These are phyloP conservation scores for Colletotrichum sp. DNA, from an alignment of 2,329 filamentous ascomycete genomes.

Conservation along the genomic window DNA sequence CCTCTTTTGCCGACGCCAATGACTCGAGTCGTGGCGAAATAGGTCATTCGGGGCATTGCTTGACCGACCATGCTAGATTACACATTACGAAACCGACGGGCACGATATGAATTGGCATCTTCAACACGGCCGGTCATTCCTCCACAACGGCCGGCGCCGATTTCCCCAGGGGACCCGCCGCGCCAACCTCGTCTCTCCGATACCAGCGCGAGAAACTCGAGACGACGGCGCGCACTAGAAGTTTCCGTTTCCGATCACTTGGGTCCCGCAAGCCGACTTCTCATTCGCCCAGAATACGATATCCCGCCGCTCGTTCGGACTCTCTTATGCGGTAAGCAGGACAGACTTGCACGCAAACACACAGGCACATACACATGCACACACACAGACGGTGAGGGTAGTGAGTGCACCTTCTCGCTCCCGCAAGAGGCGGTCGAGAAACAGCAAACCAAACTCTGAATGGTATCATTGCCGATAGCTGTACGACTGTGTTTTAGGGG, in stretches of 20 bases:
- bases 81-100: not conserved
- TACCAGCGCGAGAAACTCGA: not conserved
- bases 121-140: not conserved
- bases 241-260: not conserved
- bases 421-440: not conserved
- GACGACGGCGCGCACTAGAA: not conserved
- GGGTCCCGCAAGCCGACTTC: not conserved
- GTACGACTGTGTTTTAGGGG: not conserved
- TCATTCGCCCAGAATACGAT: not conserved
- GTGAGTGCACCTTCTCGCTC: not conserved
- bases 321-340: not conserved
- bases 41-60: not conserved
- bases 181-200: not conserved
- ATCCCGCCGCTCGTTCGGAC: not conserved
- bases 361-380: not conserved
- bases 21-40: not conserved
- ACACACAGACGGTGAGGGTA: not conserved
- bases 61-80: not conserved
- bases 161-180: not conserved
- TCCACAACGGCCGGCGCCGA: conserved; percentile 7
- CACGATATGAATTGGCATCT: not conserved
- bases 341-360: not conserved
- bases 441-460: not conserved
- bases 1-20: not conserved
- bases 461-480: not conserved